Percentiles rank a stretch among this genome's conserved stretches.
phyloP scores from a whole-genome alignment of 169 alveolate species.

The Cardiosporidium cionae region DNA sequence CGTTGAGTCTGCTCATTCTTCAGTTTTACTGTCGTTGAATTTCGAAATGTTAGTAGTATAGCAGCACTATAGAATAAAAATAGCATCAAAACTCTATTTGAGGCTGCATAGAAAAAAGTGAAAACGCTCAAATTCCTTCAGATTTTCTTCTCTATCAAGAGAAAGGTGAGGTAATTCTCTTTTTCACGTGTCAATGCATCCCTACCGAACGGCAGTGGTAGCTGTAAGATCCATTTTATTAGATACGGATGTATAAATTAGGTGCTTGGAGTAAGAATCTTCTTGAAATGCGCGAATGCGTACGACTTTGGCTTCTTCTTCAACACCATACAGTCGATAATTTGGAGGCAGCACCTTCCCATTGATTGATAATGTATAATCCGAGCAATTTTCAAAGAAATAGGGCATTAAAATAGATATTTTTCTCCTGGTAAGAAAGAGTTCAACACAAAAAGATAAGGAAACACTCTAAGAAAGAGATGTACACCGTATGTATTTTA shows the following conservation, averaged over 20 bases:
- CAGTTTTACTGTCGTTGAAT: too few species aligned
- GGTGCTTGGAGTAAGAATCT: conserved; percentile 36
- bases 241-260: conserved; percentile 45
- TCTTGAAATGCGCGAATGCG: conserved; percentile 37
- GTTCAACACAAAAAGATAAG: too few species aligned
- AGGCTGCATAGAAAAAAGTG: too few species aligned
- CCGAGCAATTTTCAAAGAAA: conserved; percentile 49
- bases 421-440: conserved; percentile 47
- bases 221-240: conserved; percentile 46
- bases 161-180: too few species aligned
- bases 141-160: too few species aligned
- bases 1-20: too few species aligned
- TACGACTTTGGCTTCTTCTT: conserved; percentile 45
- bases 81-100: too few species aligned
- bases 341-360: conserved; percentile 45
- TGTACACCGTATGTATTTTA: too few species aligned
- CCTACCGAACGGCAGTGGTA: conserved; percentile 39
- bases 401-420: conserved; percentile 47
- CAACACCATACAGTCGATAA: conserved; percentile 50
- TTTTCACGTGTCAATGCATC: too few species aligned
- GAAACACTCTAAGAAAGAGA: too few species aligned
- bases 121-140: too few species aligned
- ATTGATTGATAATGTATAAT: conserved; percentile 41
- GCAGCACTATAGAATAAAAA: neutral
- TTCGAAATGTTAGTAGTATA: neutral